Evolutionary conservation across 139 green algal species (phyloP), one percentile per base, ranked within the genome.

Genomic region (Eudorina sp.): DNA sequence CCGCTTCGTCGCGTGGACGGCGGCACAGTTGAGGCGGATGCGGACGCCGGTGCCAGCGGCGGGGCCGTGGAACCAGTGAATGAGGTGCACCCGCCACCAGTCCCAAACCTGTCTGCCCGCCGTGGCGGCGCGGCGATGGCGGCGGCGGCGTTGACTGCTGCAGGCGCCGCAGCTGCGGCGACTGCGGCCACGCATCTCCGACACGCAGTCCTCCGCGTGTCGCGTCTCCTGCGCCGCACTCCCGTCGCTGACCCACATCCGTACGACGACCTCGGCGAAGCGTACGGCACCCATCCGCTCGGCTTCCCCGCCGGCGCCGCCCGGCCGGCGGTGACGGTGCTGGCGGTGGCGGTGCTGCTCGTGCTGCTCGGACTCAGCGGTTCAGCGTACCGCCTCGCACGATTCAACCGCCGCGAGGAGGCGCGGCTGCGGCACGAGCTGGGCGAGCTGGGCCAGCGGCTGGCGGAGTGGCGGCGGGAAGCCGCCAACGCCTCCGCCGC

Each of bases 291-390:
- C 21, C 11, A 11, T 11, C 7, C 68, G 23, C 29, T 5, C n/a
- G 36, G 8, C 40, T 18, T 45, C 16, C 19, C 40, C 21, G 19
- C 40, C 40, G 3, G 41, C 23, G 5, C 41, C 46, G 51, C 45
- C n/a, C 14, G 31, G 31, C n/a, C 51, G 11, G 31, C 51, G 4
- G 48, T 3, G 3, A 6, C 55, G 5, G 29, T 60, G 9, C 38
- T 53, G 18, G n/a, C 53, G 14, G 31, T 53, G n/a, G 13, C 70
- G 51, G 51, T 85, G 78, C 76, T 85, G 55, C 58, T 85, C 19
- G 19, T 34, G 34, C 27, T 51, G 53, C 53, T 85, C 25, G 48
- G 38, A 27, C 78, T 85, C 36, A 41, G 55, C 78, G 36, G 25
- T 38, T 38, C 53, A 4, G 58, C 38, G 13, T 55, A 43, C 38